These are phyloP conservation scores for Haplosporangium sp. DNA, from an alignment of 371 early-diverging fungal species.

Conservation along the genomic window DNA sequence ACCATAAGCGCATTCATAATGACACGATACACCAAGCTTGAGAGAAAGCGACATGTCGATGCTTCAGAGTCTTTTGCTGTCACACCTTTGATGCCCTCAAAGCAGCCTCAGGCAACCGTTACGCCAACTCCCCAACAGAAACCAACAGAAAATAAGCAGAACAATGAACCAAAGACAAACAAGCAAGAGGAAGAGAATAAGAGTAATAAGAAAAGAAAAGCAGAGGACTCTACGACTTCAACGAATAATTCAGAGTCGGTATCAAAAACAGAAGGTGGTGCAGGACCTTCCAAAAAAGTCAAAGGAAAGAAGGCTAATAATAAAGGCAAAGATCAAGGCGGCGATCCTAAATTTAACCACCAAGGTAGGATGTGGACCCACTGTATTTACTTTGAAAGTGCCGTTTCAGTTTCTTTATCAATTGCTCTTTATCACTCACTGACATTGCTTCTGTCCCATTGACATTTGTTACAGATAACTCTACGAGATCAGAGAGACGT, in stretches of 20 bases:
- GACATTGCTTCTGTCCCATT: background rate
- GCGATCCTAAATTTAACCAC: background rate
- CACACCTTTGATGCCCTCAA: slow-evolving; percentile 64
- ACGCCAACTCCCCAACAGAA: slow-evolving; percentile 5
- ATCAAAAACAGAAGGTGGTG: slow-evolving; percentile 1
- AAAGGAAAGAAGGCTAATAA: slow-evolving; percentile 16
- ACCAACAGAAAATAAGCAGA: slow-evolving; percentile 3
- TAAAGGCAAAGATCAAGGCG: slow-evolving; percentile 12
- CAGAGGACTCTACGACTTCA: slow-evolving; percentile 21
- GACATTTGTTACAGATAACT: slow-evolving; percentile 8
- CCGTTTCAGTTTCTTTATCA: background rate
- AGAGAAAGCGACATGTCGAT: slow-evolving; percentile 70
- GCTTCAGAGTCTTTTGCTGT: slow-evolving; percentile 65
- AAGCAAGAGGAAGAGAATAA: slow-evolving; percentile 16
- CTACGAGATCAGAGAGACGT: slow-evolving; percentile 37
- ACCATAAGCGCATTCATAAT: slow-evolving; percentile 38
- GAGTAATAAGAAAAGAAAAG: slow-evolving; percentile 28
- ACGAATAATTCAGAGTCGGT: slow-evolving; percentile 3
- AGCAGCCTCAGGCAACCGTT: slow-evolving; percentile 28
- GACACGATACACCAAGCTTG: slow-evolving; percentile 76
- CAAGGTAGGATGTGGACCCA: slow-evolving; percentile 9
- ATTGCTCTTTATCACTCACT: background rate
- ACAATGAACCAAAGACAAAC: slow-evolving; percentile 1
- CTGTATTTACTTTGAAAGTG: too few species aligned
- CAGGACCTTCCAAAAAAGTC: slow-evolving; percentile 25